phyloP scores from a whole-genome alignment of 2,329 filamentous ascomycete species.

The Purpureocillium lavendulum region DNA sequence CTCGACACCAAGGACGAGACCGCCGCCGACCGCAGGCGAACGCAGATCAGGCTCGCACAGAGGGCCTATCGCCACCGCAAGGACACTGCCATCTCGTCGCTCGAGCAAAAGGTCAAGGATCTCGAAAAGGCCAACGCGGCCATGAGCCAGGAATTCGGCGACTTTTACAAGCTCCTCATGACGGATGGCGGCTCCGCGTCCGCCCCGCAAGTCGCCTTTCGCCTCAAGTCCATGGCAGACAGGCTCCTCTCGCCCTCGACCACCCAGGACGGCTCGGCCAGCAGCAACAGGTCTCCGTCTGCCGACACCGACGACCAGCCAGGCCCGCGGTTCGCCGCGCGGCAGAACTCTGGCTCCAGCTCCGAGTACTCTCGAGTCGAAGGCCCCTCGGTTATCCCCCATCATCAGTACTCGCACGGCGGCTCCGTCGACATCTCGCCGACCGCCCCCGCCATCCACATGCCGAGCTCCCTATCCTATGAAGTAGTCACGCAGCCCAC shows the following conservation, averaged over 20 bases:
- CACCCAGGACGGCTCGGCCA: slow-evolving; percentile 37
- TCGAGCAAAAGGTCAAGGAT: slow-evolving; percentile 61
- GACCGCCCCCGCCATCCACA: slow-evolving; percentile 2
- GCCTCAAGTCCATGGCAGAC: slow-evolving; percentile 48
- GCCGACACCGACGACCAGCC: slow-evolving; percentile 2
- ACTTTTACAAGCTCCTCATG: slow-evolving; percentile 55
- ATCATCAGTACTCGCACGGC: neutral
- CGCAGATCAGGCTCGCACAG: slow-evolving; percentile 81
- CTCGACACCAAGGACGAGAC: slow-evolving; percentile 72
- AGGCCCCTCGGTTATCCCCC: too few relatives aligned
- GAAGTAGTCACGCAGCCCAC: slow-evolving; percentile 44
- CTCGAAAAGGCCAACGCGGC: slow-evolving; percentile 63
- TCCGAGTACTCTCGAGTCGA: neutral
- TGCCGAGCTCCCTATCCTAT: slow-evolving; percentile 21
- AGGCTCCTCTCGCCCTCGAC: slow-evolving; percentile 40
- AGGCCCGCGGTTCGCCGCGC: neutral
- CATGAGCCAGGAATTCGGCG: slow-evolving; percentile 64
- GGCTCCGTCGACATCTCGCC: neutral
- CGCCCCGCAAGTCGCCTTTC: slow-evolving; percentile 47
- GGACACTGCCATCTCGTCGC: slow-evolving; percentile 66
- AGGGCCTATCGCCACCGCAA: slow-evolving; percentile 79
- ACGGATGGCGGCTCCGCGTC: slow-evolving; percentile 48
- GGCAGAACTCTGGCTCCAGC: neutral
- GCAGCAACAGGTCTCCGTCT: slow-evolving; percentile 15
- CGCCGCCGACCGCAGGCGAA: slow-evolving; percentile 70